Evolutionary conservation across 1,284 basidiomycete species (phyloP).

Genomic region (Schizopora paradoxa): DNA sequence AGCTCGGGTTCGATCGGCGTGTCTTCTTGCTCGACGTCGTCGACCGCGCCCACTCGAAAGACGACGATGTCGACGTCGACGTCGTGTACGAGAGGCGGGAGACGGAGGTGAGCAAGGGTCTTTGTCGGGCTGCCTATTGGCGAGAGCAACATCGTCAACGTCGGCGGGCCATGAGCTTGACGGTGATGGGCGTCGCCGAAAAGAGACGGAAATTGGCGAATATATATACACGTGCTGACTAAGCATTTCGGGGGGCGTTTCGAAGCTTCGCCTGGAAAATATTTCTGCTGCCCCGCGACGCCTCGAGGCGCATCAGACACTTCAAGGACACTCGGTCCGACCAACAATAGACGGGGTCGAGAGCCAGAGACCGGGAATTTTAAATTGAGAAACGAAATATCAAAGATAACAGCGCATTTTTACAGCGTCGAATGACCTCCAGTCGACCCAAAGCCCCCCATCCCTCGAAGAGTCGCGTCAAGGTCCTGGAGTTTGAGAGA

Average conservation of each 20-base stretch:
- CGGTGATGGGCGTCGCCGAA: background rate
- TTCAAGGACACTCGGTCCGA: background rate
- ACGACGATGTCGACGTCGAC: conserved; percentile 6
- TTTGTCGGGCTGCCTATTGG: conserved; percentile 16
- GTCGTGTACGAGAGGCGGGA: conserved; percentile 10
- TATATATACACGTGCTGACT: conserved; percentile 9
- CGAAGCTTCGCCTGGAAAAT: no score
- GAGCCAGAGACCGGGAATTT: background rate
- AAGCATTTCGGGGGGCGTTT: no score
- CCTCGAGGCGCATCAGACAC: no score
- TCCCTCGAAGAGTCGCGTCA: conserved; percentile 78
- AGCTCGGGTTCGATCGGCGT: conserved; percentile 7
- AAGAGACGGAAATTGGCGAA: background rate
- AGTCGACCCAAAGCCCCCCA: conserved; percentile 92
- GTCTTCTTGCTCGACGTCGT: conserved; percentile 1
- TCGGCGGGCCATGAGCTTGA: background rate
- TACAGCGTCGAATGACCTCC: conserved; percentile 64
- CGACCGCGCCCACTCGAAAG: background rate
- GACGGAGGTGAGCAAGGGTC: conserved; percentile 7
- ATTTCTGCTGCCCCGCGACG: no score
- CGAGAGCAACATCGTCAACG: conserved; percentile 15
- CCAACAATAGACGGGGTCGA: background rate
- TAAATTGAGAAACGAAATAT: background rate
- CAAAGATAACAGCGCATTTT: conserved; percentile 5
- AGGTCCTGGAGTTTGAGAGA: conserved; percentile 50